These are phyloP conservation scores for Coprinopsis marcescibilis DNA, from an alignment of 768 basidiomycete genomes.

Conservation along the genomic window DNA sequence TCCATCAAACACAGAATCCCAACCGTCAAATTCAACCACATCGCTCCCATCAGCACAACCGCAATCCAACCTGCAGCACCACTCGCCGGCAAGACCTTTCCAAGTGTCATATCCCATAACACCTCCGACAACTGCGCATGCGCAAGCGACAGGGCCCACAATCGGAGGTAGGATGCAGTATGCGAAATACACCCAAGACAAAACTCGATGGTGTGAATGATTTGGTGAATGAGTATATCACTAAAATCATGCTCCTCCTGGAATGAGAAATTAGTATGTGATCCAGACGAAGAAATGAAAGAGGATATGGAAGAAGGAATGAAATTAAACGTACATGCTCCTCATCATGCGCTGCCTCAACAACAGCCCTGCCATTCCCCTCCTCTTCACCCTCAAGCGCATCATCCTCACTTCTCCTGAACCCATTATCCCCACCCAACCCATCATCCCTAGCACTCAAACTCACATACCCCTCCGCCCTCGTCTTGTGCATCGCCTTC, in stretches of 20 bases:
- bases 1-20: constrained; percentile 90
- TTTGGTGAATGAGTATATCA: constrained; percentile 93
- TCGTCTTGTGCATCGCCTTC: constrained; percentile 83
- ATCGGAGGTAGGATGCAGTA: constrained; percentile 86
- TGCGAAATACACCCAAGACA: constrained; percentile 99
- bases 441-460: constrained; percentile 47
- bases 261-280: constrained; percentile 7
- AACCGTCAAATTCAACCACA: constrained; percentile 83
- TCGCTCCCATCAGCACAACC: constrained; percentile 41
- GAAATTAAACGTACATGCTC: constrained; percentile 56
- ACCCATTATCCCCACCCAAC: constrained; percentile 45
- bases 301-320: constrained; percentile 7
- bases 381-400: constrained; percentile 75
- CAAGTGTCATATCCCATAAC: constrained; percentile 85
- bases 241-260: constrained; percentile 88
- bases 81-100: constrained; percentile 49
- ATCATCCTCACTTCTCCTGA: constrained; percentile 51
- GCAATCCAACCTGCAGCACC: constrained; percentile 56
- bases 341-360: constrained; percentile 71
- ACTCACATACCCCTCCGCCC: constrained; percentile 79
- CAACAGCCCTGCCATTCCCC: constrained; percentile 66
- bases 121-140: constrained; percentile 97
- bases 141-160: constrained; percentile 97
- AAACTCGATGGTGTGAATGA: constrained; percentile 99
- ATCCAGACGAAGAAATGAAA: not conserved